Evolutionary conservation across 164 flowering plant genomes (phyloP).

Genomic region (Nymphaea colorata): DNA sequence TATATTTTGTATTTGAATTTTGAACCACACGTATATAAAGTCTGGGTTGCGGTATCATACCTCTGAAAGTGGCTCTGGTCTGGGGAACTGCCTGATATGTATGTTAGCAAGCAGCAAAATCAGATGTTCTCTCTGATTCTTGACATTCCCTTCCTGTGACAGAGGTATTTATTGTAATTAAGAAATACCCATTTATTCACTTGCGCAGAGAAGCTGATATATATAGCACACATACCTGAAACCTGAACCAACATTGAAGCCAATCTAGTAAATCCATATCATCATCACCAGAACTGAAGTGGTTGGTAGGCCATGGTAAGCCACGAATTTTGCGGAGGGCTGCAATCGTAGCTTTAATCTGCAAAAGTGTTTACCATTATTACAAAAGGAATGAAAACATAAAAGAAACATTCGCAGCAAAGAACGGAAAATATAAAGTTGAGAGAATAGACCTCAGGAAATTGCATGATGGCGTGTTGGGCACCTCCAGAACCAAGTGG

Average conservation of each 20-base stretch:
- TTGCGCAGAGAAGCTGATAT: neutral
- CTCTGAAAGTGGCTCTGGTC: constrained; percentile 35
- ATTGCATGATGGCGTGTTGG: constrained; percentile 76
- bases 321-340: constrained; percentile 59
- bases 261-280: constrained; percentile 65
- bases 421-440: neutral
- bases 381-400: no score
- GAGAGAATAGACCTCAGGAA: constrained; percentile 52
- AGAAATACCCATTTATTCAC: neutral
- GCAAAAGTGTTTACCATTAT: constrained; percentile 3
- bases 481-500: constrained; percentile 75
- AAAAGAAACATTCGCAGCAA: neutral
- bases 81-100: constrained; percentile 40
- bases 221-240: constrained; percentile 45
- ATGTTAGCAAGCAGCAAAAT: constrained; percentile 77
- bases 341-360: constrained; percentile 71
- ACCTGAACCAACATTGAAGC: constrained; percentile 66
- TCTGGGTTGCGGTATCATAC: constrained; percentile 14
- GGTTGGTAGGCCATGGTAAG: constrained; percentile 25
- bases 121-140: constrained; percentile 94
- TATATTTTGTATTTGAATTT: neutral
- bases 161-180: constrained; percentile 1
- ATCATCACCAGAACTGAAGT: constrained; percentile 13
- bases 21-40: neutral
- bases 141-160: constrained; percentile 67